A percentile compares a stretch with the other conserved stretches of the same genome.
Evolutionary conservation across 495 filamentous ascomycete genomes (phyloP).

Genomic region (Podospora appendiculata): DNA sequence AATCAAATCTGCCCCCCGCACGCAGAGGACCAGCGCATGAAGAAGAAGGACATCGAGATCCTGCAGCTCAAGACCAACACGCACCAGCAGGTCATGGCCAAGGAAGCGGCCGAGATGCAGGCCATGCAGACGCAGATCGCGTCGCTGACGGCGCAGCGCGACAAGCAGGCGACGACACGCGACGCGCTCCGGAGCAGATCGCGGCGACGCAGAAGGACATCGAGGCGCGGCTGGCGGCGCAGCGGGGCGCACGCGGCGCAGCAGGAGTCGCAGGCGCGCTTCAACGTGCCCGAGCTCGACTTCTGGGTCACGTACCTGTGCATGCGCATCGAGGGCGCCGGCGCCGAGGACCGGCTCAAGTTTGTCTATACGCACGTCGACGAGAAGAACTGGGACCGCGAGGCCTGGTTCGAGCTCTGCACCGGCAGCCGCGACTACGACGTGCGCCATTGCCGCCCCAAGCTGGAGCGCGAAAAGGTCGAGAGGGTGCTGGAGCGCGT

Average conservation of each 20-base stretch:
- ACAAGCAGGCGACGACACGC: conserved; percentile 62
- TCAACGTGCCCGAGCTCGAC: conserved; percentile 83
- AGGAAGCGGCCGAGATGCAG: conserved; percentile 77
- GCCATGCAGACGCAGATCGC: conserved; percentile 82
- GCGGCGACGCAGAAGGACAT: conserved; percentile 65
- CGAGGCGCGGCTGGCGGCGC: conserved; percentile 41
- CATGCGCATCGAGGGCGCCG: conserved; percentile 82
- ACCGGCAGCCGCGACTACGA: conserved; percentile 76
- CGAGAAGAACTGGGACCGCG: conserved; percentile 80
- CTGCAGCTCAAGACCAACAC: conserved; percentile 66
- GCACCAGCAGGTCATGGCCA: conserved; percentile 71
- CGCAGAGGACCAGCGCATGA: conserved; percentile 83
- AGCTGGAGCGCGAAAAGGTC: conserved; percentile 64
- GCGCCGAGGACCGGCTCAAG: conserved; percentile 74
- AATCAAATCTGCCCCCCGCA: not conserved
- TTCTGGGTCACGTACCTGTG: conserved; percentile 94
- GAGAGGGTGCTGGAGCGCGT: conserved; percentile 64
- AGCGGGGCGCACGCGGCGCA: conserved; percentile 48
- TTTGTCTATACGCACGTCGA: conserved; percentile 86
- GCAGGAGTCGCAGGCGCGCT: conserved; percentile 69
- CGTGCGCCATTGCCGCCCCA: conserved; percentile 69
- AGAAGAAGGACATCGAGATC: conserved; percentile 79
- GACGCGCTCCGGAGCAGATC: conserved; percentile 72
- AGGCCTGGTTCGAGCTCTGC: conserved; percentile 89
- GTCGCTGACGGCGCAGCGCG: conserved; percentile 64